A percentile compares a stretch with the other conserved stretches of the same genome.
Evolutionary conservation across 257 asterid genomes (phyloP).

Genomic region (Rauvolfia tetraphylla): DNA sequence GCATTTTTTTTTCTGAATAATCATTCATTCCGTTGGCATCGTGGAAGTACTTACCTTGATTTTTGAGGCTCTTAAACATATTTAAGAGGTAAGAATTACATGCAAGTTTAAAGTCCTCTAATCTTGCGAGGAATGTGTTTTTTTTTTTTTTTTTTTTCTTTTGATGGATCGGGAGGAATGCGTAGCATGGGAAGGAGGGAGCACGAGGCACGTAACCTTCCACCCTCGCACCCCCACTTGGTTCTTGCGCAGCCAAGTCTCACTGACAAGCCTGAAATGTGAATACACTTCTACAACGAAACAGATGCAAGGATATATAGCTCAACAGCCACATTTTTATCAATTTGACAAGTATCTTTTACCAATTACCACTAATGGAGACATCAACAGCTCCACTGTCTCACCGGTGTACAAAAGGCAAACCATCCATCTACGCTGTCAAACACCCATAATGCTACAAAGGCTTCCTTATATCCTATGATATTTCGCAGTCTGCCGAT

Average conservation of each 20-base stretch:
- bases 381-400: not conserved
- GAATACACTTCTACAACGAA: too few relatives aligned
- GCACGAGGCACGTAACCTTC: not conserved
- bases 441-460: not conserved
- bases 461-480: not conserved
- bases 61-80: not conserved
- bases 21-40: too few relatives aligned
- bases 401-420: constrained; percentile 7
- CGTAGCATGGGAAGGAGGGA: not conserved
- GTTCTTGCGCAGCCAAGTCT: not conserved
- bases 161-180: too few relatives aligned
- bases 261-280: too few relatives aligned
- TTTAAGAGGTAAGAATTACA: not conserved
- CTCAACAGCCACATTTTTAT: not conserved
- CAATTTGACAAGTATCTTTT: not conserved
- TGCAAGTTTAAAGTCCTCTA: not conserved
- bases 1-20: too few relatives aligned
- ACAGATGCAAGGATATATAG: not conserved
- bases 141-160: too few relatives aligned
- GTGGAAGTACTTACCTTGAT: not conserved
- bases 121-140: too few relatives aligned
- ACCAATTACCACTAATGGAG: not conserved
- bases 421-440: constrained; percentile 2
- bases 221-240: too few relatives aligned
- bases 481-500: not conserved